Base-by-base conservation (phyloP, 2,329 filamentous ascomycete species). In the Aspergillus thermomutatus region DNA sequence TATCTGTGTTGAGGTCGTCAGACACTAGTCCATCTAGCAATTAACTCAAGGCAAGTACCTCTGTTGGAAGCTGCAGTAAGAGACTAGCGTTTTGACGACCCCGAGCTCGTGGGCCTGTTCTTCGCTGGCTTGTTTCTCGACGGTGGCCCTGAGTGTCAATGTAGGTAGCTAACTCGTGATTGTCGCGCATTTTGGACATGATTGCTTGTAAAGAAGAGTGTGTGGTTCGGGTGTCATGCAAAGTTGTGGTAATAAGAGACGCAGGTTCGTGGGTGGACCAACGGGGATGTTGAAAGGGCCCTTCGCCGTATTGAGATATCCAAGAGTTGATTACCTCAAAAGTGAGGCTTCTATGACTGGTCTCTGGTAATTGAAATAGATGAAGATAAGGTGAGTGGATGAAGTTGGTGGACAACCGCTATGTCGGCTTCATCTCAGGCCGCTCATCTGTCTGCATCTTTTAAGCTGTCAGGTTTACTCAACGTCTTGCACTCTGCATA, bases 1-100 rank as follows among this genome's bases (percentile, higher is more conserved):
- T 14, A 75, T 54, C 72, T 75, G 45, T 40, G 21, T 10, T 4
- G 3, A 49, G 3, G 3, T 7, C 34, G 14, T 51, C 21, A n/a
- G 7, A 19, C 23, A 21, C n/a, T 48, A 46, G 19, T 28, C 31
- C 8, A 10, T 46, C 1, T 50, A 10, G 1, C 25, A 9, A 14
- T 45, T 11, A 5, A 25, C 52, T 9, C 17, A 7, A 10, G 31
- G 45, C 11, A 21, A 21, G 9, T 49, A 60, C 57, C 57, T 63
- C 59, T 54, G 61, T 55, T 21, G 61, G 57, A 5, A 50, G 31
- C n/a, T 23, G 11, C n/a, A 50, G n/a, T 17, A 50, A 14, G 3
- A 11, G n/a, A 14, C 41, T 45, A 21, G 41, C 41, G 8, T 23
- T 45, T 23, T 19, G 19, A 43, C n/a, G n/a, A 14, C n/a, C 11